Percentiles rank a stretch among this genome's conserved stretches.
These are phyloP conservation scores for Aspergillus sp. DNA, from an alignment of 2,329 filamentous ascomycete species.

Conservation along the genomic window DNA sequence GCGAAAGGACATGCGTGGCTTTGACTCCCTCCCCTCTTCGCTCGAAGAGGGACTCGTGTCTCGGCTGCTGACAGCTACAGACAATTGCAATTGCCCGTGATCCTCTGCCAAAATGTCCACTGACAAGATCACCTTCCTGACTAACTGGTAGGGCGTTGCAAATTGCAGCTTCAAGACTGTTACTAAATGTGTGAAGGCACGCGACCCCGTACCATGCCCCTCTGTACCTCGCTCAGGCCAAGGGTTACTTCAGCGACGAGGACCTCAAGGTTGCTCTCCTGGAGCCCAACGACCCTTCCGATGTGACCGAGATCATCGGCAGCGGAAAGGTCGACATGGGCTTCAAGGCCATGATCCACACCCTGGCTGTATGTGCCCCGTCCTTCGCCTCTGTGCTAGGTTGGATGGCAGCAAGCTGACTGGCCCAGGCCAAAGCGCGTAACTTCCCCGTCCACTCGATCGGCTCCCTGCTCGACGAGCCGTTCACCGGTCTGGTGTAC, in stretches of 20 bases:
- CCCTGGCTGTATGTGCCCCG: slow-evolving; percentile 50
- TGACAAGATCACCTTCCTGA: slow-evolving; percentile 77
- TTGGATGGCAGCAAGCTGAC: slow-evolving; percentile 4
- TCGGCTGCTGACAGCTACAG: slow-evolving; percentile 22
- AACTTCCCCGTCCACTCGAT: slow-evolving; percentile 64
- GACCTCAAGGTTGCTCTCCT: slow-evolving; percentile 68
- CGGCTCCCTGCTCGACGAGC: slow-evolving; percentile 67
- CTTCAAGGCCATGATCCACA: slow-evolving; percentile 80
- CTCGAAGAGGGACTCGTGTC: slow-evolving; percentile 8
- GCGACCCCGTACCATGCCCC: slow-evolving; percentile 73
- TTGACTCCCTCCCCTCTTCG: slow-evolving; percentile 30
- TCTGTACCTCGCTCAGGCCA: slow-evolving; percentile 65
- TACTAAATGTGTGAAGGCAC: slow-evolving; percentile 49
- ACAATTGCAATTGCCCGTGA: slow-evolving; percentile 23
- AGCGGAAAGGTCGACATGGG: slow-evolving; percentile 67
- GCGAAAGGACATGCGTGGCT: slow-evolving; percentile 80
- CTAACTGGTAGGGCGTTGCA: slow-evolving; percentile 58
- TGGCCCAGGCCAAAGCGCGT: slow-evolving; percentile 59
- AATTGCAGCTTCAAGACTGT: slow-evolving; percentile 5
- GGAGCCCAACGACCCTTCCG: slow-evolving; percentile 70
- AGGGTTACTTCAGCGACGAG: slow-evolving; percentile 65
- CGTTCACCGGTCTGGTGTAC: slow-evolving; percentile 71
- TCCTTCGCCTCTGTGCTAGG: background rate
- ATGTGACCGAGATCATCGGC: slow-evolving; percentile 74
- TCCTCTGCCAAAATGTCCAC: slow-evolving; percentile 57